Evolutionary conservation across 228 moss, liverwort and hornwort genomes (phyloP), one percentile per base, ranked within the genome.

Genomic region (Sphagnum fallax): DNA sequence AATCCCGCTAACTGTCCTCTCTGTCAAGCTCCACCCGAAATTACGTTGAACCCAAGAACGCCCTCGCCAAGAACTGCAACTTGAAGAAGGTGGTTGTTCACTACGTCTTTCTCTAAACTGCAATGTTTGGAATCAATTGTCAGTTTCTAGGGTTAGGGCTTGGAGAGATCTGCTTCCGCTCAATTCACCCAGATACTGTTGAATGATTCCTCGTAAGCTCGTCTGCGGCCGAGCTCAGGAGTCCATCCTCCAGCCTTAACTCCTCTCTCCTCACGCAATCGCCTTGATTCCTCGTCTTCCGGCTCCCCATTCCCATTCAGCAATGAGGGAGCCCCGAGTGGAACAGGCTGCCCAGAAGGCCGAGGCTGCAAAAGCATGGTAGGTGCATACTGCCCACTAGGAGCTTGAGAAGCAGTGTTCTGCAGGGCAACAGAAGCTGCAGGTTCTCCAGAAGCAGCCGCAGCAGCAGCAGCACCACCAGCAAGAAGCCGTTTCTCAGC

Each of bases 231-330:
- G 55, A 95, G 80, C 51, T 90, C 90, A 15, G 82, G 72, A 49
- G 85, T 92, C 95, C 95, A 95, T 52, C 92, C 95, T 72, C 95
- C 92, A 52, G 95, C 95, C 57, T 87, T 75, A 65, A 90, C 51
- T 8, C 92, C 90, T 6, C 78, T 76, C 74, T 89, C 89, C 74
- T 92, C 89, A 52, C 89, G 80, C 69, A 87, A 49, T 47, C 80
- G 82, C 70, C 73, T 84, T 50, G 85, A 79, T 69, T 80, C 81
- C 69, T 89, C 85, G 61, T 92, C 89, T 68, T 95, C 91, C 5
- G 75, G 73, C 61, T 90, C 95, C 48, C 87, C 90, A 6, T 84
- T 67, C 0, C 70, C 61, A 1, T 81, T 79, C 10, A 75, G 82
- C 9, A 74, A 77, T 4, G 75, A 61, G 5, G 83, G 80, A 67